These are phyloP conservation scores for Zostera marina DNA, from an alignment of 116 monocot species.

Conservation along the genomic window DNA sequence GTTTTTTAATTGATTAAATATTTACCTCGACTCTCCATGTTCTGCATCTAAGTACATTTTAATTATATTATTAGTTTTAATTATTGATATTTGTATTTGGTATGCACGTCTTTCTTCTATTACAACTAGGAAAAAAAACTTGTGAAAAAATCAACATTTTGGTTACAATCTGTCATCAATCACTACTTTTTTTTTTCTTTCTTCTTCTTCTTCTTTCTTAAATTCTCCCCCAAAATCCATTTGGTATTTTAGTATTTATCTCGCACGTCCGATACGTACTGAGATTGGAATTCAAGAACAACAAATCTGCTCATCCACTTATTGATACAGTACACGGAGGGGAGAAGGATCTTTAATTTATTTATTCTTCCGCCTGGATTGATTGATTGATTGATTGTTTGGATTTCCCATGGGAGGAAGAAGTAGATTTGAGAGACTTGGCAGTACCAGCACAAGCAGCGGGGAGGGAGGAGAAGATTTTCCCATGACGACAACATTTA, in stretches of 20 bases:
- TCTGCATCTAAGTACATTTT: neutral
- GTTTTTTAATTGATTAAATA: too few species aligned
- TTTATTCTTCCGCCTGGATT: too few species aligned
- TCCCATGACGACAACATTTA: neutral
- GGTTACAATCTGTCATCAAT: neutral
- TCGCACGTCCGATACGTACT: too few species aligned
- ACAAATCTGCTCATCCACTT: too few species aligned
- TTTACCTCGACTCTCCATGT: neutral
- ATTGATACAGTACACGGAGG: too few species aligned
- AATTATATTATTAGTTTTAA: too few species aligned
- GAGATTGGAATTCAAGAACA: neutral
- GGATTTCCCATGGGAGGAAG: neutral
- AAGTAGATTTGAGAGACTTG: neutral
- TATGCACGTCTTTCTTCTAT: neutral
- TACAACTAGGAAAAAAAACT: neutral
- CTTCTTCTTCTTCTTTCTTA: neutral
- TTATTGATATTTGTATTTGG: neutral
- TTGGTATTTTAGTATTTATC: neutral
- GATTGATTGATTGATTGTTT: too few species aligned
- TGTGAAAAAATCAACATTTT: neutral
- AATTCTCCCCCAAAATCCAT: neutral
- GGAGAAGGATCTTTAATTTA: neutral
- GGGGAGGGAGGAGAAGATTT: neutral
- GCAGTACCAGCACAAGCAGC: neutral
- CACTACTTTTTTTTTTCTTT: neutral